Evolutionary conservation across 1,284 basidiomycete genomes (phyloP), one percentile per base, ranked within the genome.

Genomic region (Cryptococcus depauperatus): DNA sequence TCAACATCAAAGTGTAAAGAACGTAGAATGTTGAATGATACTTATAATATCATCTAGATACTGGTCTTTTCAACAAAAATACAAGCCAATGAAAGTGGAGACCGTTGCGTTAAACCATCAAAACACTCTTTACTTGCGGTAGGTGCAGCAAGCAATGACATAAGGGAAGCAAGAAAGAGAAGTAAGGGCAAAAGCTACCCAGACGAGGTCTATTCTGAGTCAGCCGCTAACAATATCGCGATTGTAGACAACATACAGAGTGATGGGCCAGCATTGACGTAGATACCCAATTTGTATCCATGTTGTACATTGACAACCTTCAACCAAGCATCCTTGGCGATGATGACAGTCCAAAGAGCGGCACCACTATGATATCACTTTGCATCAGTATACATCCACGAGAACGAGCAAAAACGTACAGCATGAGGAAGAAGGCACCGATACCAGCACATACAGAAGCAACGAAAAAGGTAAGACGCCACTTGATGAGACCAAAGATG

Each of bases 141-240:
- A 71, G 8, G 69, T 69, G 46, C 58, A 65, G 52, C 63, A 69
- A 33, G 68, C 63, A 34, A 70, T 59, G 22, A 65, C 58, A 60
- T 71, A 72, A 19, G 70, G 70, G n/a, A 61, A 30, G 35, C 66
- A 56, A 14, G 66, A 58, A 23, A 72, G 55, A 7, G 62, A 48
- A 42, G 63, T 57, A 29, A 66, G 50, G n/a, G 55, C 68, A 51
- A 70, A 71, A 13, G 66, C 56, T 8, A 69, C 68, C 70, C 70
- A 72, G 13, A 59, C 59, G 37, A 69, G 56, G 55, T 69, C 66
- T 67, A 48, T 21, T 21, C 37, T 18, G 11, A 30, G 39, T 14
- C 19, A 7, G 18, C 9, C 16, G 29, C 34, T 18, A 10, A 4
- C 11, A 5, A 35, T n/a, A 27, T 11, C 23, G 14, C 21, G n/a